Percentiles rank a stretch among this genome's conserved stretches.
phyloP scores from a whole-genome alignment of 805 yeast genomes.

The Hanseniaspora mollemarum region DNA sequence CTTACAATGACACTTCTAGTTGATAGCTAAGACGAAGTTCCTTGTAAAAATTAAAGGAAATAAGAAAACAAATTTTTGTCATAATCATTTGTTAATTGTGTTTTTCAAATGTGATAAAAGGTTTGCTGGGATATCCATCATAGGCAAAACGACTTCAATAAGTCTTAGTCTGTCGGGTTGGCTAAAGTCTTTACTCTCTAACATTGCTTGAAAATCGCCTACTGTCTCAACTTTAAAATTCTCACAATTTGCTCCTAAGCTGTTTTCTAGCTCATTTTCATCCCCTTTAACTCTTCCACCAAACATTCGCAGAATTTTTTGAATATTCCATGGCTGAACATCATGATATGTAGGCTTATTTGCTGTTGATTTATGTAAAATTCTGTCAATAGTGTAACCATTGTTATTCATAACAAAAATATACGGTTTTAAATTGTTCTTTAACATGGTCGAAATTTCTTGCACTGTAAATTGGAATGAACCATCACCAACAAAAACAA shows the following conservation, averaged over 20 bases:
- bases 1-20: no score
- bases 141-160: constrained; percentile 47
- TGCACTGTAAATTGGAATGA: constrained; percentile 57
- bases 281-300: constrained; percentile 37
- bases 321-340: constrained; percentile 51
- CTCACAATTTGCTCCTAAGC: constrained; percentile 26
- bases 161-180: constrained; percentile 38
- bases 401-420: constrained; percentile 50
- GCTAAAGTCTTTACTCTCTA: constrained; percentile 33
- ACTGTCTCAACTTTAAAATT: constrained; percentile 36
- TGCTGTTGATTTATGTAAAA: constrained; percentile 32
- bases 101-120: constrained; percentile 11
- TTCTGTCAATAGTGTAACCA: constrained; percentile 57
- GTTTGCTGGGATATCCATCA: constrained; percentile 45
- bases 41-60: no score
- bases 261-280: background rate
- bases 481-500: constrained; percentile 57
- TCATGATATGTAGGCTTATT: constrained; percentile 39
- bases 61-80: background rate
- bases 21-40: no score
- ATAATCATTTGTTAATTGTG: background rate
- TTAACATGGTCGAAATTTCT: constrained; percentile 49
- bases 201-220: constrained; percentile 39
- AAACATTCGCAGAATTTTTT: constrained; percentile 39
- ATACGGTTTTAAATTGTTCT: constrained; percentile 46